Percentiles rank a stretch among this genome's conserved stretches.
Evolutionary conservation across 1,284 basidiomycete species (phyloP).

Genomic region (Xerocomus tenax): DNA sequence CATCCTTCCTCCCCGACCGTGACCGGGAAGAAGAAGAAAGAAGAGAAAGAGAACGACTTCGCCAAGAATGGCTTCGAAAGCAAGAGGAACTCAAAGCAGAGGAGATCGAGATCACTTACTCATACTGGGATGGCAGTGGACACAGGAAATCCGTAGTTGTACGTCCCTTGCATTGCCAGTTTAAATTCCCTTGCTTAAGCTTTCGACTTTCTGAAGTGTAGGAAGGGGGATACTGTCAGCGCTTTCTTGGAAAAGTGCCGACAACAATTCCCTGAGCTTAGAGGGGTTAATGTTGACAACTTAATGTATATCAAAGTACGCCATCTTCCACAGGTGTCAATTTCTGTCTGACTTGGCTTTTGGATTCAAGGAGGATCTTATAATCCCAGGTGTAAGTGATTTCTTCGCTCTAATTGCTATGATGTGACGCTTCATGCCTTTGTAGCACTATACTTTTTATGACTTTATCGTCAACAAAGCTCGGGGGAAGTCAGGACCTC

Average conservation of each 20-base stretch:
- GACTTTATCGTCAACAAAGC: slow-evolving; percentile 98
- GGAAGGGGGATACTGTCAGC: slow-evolving; percentile 92
- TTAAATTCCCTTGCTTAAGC: slow-evolving; percentile 1
- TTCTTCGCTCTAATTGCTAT: background rate
- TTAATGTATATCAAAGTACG: slow-evolving; percentile 95
- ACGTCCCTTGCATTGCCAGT: slow-evolving; percentile 29
- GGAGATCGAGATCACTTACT: slow-evolving; percentile 88
- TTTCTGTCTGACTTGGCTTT: slow-evolving; percentile 2
- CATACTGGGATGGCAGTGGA: slow-evolving; percentile 97
- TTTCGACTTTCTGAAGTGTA: slow-evolving; percentile 53
- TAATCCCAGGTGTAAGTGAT: slow-evolving; percentile 77
- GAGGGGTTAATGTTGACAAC: slow-evolving; percentile 87
- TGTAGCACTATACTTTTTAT: slow-evolving; percentile 93
- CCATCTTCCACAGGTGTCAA: background rate
- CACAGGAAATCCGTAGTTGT: slow-evolving; percentile 89
- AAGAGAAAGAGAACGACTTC: slow-evolving; percentile 76
- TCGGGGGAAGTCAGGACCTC: slow-evolving; percentile 91
- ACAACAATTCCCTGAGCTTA: slow-evolving; percentile 84
- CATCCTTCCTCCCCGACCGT: slow-evolving; percentile 94
- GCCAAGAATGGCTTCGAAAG: slow-evolving; percentile 83
- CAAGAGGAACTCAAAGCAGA: slow-evolving; percentile 87
- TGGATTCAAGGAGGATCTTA: slow-evolving; percentile 73
- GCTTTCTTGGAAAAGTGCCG: slow-evolving; percentile 89
- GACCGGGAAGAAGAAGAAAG: slow-evolving; percentile 91
- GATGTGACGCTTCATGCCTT: slow-evolving; percentile 11